These are phyloP conservation scores for Immersiporthe knoxdaviesiana DNA, from an alignment of 2,329 filamentous ascomycete species.

Conservation along the genomic window DNA sequence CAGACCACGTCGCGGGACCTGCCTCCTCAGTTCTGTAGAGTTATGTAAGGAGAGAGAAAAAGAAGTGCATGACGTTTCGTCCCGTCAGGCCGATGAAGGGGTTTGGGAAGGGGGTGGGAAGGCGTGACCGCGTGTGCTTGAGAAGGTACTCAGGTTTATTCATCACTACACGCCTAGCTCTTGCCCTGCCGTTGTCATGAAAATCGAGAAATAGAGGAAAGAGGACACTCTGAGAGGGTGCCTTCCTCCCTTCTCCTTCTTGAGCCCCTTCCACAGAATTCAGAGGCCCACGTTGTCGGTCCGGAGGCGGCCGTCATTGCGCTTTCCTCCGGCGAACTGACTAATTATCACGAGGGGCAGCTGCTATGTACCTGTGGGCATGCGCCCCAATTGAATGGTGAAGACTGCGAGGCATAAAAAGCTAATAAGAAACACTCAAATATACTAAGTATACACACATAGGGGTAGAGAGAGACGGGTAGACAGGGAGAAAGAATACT, in stretches of 20 bases:
- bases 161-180: not conserved
- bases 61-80: not conserved
- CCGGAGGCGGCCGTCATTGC: not conserved
- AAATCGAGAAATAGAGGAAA: too few species aligned
- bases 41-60: not conserved
- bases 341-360: not conserved
- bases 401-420: not conserved
- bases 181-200: too few species aligned
- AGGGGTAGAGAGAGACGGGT: not conserved
- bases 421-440: not conserved
- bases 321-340: not conserved
- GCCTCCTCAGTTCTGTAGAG: not conserved
- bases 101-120: not conserved
- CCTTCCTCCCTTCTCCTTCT: not conserved
- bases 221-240: too few species aligned
- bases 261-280: not conserved
- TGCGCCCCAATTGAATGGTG: not conserved
- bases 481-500: too few species aligned
- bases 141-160: not conserved
- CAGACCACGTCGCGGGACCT: constrained; percentile 22
- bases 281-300: not conserved
- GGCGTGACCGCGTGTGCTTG: not conserved
- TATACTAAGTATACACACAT: not conserved
- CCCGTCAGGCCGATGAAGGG: not conserved
- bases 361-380: not conserved